These are phyloP conservation scores for Globisporangium heterothallicum DNA, from an alignment of 352 stramenopile genomes.

Conservation along the genomic window DNA sequence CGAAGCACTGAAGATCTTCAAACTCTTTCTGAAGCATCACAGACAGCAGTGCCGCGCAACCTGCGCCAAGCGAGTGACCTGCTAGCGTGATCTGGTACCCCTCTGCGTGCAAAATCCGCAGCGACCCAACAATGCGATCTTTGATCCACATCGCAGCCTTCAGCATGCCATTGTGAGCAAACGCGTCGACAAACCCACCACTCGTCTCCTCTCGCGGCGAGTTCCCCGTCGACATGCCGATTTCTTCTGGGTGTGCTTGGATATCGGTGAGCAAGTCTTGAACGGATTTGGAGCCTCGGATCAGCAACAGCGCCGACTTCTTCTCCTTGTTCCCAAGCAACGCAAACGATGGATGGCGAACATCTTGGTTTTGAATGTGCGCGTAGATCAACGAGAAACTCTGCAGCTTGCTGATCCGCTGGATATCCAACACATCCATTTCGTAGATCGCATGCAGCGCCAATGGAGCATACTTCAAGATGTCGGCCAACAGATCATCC, in stretches of 20 bases:
- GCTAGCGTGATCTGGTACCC: conserved; percentile 81
- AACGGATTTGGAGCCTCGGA: conserved; percentile 83
- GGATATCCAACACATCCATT: conserved; percentile 76
- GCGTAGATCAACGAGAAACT: conserved; percentile 77
- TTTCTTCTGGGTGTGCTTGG: conserved; percentile 75
- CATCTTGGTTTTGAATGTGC: conserved; percentile 76
- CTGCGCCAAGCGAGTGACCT: conserved; percentile 75
- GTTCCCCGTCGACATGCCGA: conserved; percentile 36
- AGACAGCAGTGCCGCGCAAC: conserved; percentile 66
- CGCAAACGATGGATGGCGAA: conserved; percentile 76
- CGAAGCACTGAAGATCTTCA: conserved; percentile 72
- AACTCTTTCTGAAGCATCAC: conserved; percentile 88
- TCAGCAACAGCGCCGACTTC: conserved; percentile 74
- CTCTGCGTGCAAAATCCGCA: conserved; percentile 67
- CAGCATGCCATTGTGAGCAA: conserved; percentile 84
- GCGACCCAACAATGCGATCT: conserved; percentile 66
- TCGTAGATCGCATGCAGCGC: conserved; percentile 84
- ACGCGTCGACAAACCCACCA: conserved; percentile 79
- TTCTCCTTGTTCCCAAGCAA: conserved; percentile 72
- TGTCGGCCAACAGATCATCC: conserved; percentile 63
- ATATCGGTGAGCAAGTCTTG: conserved; percentile 85
- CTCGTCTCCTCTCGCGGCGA: conserved; percentile 33
- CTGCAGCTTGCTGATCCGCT: conserved; percentile 76
- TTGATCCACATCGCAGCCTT: conserved; percentile 88
- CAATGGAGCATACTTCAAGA: conserved; percentile 71